phyloP scores from a whole-genome alignment of 129 eudicot species.

The Centrapalus pauciflorus region DNA sequence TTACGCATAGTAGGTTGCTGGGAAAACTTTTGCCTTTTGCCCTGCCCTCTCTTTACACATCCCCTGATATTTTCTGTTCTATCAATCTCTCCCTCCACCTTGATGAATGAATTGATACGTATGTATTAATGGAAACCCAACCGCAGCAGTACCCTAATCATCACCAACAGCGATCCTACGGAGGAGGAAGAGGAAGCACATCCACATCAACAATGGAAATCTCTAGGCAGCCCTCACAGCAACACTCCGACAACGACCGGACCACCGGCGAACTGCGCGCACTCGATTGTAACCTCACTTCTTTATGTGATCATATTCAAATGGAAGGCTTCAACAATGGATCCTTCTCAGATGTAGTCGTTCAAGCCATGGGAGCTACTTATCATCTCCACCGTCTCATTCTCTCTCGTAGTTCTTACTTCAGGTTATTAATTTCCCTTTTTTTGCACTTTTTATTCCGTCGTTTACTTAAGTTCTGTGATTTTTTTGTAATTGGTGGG shows the following conservation, averaged over 20 bases:
- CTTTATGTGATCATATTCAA: slow-evolving; percentile 85
- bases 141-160: slow-evolving; percentile 29
- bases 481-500: neutral
- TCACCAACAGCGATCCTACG: slow-evolving; percentile 25
- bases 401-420: slow-evolving; percentile 90
- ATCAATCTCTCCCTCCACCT: too few relatives aligned
- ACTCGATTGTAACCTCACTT: slow-evolving; percentile 66
- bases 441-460: neutral
- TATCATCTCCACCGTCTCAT: slow-evolving; percentile 91
- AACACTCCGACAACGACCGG: slow-evolving; percentile 42
- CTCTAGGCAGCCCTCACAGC: slow-evolving; percentile 31
- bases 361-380: slow-evolving; percentile 80
- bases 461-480: neutral
- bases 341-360: slow-evolving; percentile 79
- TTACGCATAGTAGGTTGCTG: too few relatives aligned
- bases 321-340: slow-evolving; percentile 76
- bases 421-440: slow-evolving; percentile 39
- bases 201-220: slow-evolving; percentile 43
- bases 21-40: too few relatives aligned
- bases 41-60: slow-evolving; percentile 12
- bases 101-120: slow-evolving; percentile 3
- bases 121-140: slow-evolving; percentile 22
- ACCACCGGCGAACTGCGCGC: slow-evolving; percentile 48
- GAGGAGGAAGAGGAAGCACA: slow-evolving; percentile 30
- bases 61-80: neutral